phyloP scores from a whole-genome alignment of 1,139 yeast genomes.

The Pichia sp. region DNA sequence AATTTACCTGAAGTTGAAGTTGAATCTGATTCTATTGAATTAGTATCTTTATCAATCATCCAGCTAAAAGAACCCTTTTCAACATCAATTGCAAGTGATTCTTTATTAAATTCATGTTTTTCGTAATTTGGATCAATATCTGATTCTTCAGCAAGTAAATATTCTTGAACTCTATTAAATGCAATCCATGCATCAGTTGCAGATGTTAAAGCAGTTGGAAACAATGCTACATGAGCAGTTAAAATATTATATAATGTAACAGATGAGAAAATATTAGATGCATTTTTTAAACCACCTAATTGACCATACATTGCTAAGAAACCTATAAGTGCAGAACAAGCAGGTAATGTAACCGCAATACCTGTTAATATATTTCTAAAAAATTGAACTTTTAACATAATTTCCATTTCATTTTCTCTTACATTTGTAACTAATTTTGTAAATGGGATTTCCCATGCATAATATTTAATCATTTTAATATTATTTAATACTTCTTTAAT shows the following conservation, averaged over 20 bases:
- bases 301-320: conserved; percentile 43
- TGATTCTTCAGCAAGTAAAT: conserved; percentile 37
- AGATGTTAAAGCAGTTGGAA: conserved; percentile 49
- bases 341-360: conserved; percentile 40
- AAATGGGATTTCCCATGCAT: conserved; percentile 51
- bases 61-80: conserved; percentile 58
- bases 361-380: conserved; percentile 41
- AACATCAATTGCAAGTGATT: conserved; percentile 41
- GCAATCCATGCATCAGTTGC: conserved; percentile 53
- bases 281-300: conserved; percentile 19
- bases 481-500: conserved; percentile 43
- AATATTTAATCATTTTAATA: conserved; percentile 44
- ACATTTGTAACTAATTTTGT: conserved; percentile 33
- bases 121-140: conserved; percentile 23
- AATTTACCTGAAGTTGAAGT: neutral
- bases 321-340: conserved; percentile 44
- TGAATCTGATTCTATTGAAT: conserved; percentile 2
- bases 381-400: conserved; percentile 40
- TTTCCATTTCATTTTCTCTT: conserved; percentile 39
- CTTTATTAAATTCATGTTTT: conserved; percentile 1
- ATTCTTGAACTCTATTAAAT: conserved; percentile 41
- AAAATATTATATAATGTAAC: conserved; percentile 47
- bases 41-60: conserved; percentile 41
- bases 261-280: conserved; percentile 46
- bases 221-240: conserved; percentile 45